Percentiles rank a stretch among this genome's conserved stretches.
Conservation (phyloP, 345 rosid genomes). For the Eucalyptus melliodora region DNA sequence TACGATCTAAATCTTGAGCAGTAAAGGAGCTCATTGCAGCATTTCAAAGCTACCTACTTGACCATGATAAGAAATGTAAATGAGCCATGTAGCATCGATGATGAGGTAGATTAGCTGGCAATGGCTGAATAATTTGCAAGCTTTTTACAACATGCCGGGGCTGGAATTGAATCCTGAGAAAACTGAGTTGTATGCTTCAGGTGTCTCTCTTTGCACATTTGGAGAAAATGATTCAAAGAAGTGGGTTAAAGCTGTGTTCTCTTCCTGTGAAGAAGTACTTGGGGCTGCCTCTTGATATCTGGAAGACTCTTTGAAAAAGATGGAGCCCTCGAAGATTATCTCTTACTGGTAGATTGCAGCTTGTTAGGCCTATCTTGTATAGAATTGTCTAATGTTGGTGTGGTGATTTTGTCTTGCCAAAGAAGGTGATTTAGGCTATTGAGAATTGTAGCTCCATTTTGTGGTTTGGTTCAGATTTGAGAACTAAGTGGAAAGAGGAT, state of each 20-base stretch:
- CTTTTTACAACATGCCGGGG: neutral
- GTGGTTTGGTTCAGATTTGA: neutral
- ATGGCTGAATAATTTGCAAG: neutral
- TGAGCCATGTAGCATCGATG: neutral
- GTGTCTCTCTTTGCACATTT: neutral
- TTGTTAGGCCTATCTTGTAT: neutral
- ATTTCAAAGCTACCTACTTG: neutral
- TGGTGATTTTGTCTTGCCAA: neutral
- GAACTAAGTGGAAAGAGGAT: neutral
- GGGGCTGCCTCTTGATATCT: neutral
- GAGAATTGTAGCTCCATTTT: neutral
- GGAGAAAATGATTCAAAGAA: neutral
- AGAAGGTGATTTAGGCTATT: neutral
- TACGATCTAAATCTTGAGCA: neutral
- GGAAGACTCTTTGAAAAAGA: neutral
- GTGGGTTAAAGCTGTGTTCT: neutral
- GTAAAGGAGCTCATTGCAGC: neutral
- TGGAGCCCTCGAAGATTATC: neutral
- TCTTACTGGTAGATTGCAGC: neutral
- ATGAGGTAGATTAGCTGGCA: neutral
- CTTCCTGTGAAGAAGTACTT: neutral
- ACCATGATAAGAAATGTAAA: neutral
- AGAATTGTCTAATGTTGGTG: neutral
- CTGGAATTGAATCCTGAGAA: neutral
- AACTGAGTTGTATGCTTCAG: neutral